Evolutionary conservation across 176 grass and related monocot genomes (phyloP), one percentile per base, ranked within the genome.

Genomic region (Oropetium thomaeum): DNA sequence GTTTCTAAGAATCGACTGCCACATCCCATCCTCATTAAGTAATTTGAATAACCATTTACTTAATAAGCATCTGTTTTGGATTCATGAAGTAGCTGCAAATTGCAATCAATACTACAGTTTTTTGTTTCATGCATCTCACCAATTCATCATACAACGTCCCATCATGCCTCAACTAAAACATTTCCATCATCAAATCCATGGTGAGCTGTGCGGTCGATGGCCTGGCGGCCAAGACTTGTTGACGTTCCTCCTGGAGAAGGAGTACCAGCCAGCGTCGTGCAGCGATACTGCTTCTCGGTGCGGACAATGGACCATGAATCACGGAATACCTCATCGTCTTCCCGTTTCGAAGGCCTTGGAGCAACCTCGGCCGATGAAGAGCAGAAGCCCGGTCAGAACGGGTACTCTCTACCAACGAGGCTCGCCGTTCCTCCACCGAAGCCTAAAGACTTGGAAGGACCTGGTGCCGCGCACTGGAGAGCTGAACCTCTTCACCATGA

Each of bases 361-460:
- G 67, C 79, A 72, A 25, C 67, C 57, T 22, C 79, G 57, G 5
- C 79, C 79, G 7, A 72, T 33, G 44, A 72, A 81, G 68, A 81
- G 57, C 17, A 72, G 10, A 31, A 29, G 16, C 32, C 78, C 78
- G 5, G 1, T 38, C 22, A 81, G n/a, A 4, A 7, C 8, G 23
- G n/a, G 4, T 22, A 6, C 0, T 11, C 15, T 5, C 12, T 17
- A 6, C 70, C 70, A 57, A 27, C 16, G 16, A 29, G 40, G 65
- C 7, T 4, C 11, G 8, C 0, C 1, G 42, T 12, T 26, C 0
- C 5, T 17, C 42, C 70, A 39, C 34, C 9, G 5, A 4, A 73
- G 23, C 70, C 12, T 29, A 15, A 74, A 74, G 35, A 74, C 23
- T 17, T 58, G 53, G 71, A 74, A 74, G 4, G 71, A 58, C 71